A percentile compares a stretch with the other conserved stretches of the same genome.
Conservation (phyloP, 805 yeast genomes). For the Wickerhamiella spandovensis region DNA sequence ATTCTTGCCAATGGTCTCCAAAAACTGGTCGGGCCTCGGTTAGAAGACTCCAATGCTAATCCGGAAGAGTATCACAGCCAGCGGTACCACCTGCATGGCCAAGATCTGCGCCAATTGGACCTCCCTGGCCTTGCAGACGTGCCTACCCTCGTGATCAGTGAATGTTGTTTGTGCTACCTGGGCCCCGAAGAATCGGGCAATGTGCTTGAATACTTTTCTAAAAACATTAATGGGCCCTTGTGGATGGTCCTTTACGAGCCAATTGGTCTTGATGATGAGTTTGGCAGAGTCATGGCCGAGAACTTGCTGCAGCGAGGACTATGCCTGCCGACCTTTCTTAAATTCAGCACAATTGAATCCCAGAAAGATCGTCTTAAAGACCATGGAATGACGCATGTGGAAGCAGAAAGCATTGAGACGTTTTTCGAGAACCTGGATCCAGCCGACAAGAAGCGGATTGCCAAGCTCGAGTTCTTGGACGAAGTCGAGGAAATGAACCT, state of each 20-base stretch:
- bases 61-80: constrained; percentile 14
- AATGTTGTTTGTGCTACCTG: constrained; percentile 65
- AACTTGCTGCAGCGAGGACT: constrained; percentile 52
- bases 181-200: constrained; percentile 35
- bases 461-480: constrained; percentile 50
- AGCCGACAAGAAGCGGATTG: constrained; percentile 33
- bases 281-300: constrained; percentile 55
- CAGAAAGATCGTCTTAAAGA: constrained; percentile 29
- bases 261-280: constrained; percentile 43
- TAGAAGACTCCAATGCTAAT: neutral
- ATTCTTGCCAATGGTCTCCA: constrained; percentile 28
- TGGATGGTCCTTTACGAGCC: constrained; percentile 53
- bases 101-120: constrained; percentile 38
- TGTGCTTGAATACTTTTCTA: constrained; percentile 33
- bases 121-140: constrained; percentile 10
- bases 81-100: constrained; percentile 40
- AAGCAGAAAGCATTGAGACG: constrained; percentile 34
- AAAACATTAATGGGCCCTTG: constrained; percentile 19
- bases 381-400: constrained; percentile 20
- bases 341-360: constrained; percentile 34
- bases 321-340: constrained; percentile 41
- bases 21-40: constrained; percentile 15
- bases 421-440: constrained; percentile 23
- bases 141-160: constrained; percentile 56
- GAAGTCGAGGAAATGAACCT: constrained; percentile 60